Evolutionary conservation across 2,329 filamentous ascomycete species (phyloP), one percentile per base, ranked within the genome.

Genomic region (Catunica adiposa): DNA sequence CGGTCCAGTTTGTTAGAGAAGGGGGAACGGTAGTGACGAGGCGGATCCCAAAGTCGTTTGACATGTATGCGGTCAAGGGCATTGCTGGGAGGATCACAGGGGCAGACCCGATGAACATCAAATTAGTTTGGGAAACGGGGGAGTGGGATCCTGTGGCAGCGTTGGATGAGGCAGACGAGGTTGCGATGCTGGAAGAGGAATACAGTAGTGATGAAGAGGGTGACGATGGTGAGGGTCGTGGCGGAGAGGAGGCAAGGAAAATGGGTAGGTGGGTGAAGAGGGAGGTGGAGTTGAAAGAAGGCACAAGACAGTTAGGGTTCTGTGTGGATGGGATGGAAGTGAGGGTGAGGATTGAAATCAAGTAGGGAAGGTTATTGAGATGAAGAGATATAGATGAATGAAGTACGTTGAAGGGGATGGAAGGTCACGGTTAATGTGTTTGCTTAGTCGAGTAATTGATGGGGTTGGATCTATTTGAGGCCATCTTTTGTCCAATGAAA

Each of bases 111-210:
- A 72, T 87, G 60, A 69, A 69, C 44, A 70, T 90, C 59, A 75
- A 73, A 42, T 67, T 97, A 51, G 70, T 92, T 0, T 94, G 87
- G 84, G 88, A 95, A 70, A 95, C 89, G 7, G 86, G 87, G 20
- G 89, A 96, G 67, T 87, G 84, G 80, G 88, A 95, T 66, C 86
- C 86, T 0, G 81, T 88, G 0, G 76, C 76, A 7, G 75, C 77
- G 59, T 78, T 80, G 61, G 75, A 80, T 59, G 74, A 78, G 3
- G 74, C 76, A 29, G 79, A 79, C 46, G 75, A 70, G 55, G 73
- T 72, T 47, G 69, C 66, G 26, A 62, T 62, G 56, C 64, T 65
- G 11, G 75, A 75, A 22, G 71, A 68, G 61, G 73, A 72, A 59
- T 72, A 72, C 48, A 74, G 71, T 61, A 76, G 74, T 48, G 76